Evolutionary conservation across 495 filamentous ascomycete genomes (phyloP).

Genomic region (Xylaria venustula): DNA sequence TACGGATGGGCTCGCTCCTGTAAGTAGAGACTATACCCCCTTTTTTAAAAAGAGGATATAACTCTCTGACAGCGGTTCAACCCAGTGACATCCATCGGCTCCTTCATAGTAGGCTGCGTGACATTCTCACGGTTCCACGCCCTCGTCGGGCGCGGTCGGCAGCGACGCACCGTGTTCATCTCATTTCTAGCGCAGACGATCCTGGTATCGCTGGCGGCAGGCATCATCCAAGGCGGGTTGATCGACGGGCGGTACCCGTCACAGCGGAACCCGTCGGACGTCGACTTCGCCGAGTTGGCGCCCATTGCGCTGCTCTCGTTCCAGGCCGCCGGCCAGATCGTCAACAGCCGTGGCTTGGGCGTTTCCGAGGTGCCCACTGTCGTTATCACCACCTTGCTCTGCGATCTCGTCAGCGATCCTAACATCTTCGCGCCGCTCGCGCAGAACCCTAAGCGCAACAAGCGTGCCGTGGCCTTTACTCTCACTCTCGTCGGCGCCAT

Average conservation of each 20-base stretch:
- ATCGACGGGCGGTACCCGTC: constrained; percentile 29
- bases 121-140: constrained; percentile 26
- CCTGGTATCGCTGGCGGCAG: constrained; percentile 58
- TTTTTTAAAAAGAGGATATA: neutral
- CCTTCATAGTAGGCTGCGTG: constrained; percentile 25
- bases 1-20: constrained; percentile 30
- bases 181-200: constrained; percentile 60
- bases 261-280: constrained; percentile 18
- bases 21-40: neutral
- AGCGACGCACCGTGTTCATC: constrained; percentile 52
- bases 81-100: constrained; percentile 24
- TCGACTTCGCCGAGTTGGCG: constrained; percentile 43
- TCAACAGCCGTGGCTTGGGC: constrained; percentile 60
- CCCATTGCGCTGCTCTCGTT: constrained; percentile 67
- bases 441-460: constrained; percentile 63
- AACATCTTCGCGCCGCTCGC: constrained; percentile 43
- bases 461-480: constrained; percentile 57
- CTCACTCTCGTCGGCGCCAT: constrained; percentile 61
- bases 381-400: constrained; percentile 70
- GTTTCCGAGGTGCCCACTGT: constrained; percentile 71
- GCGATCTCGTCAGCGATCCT: constrained; percentile 64
- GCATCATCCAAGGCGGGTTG: constrained; percentile 46
- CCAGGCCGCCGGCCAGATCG: constrained; percentile 69
- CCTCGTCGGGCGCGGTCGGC: constrained; percentile 28
- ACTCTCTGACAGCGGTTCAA: too few relatives aligned